These are phyloP conservation scores for Cryomyces antarcticus DNA, from an alignment of 495 filamentous ascomycete genomes.

Conservation along the genomic window DNA sequence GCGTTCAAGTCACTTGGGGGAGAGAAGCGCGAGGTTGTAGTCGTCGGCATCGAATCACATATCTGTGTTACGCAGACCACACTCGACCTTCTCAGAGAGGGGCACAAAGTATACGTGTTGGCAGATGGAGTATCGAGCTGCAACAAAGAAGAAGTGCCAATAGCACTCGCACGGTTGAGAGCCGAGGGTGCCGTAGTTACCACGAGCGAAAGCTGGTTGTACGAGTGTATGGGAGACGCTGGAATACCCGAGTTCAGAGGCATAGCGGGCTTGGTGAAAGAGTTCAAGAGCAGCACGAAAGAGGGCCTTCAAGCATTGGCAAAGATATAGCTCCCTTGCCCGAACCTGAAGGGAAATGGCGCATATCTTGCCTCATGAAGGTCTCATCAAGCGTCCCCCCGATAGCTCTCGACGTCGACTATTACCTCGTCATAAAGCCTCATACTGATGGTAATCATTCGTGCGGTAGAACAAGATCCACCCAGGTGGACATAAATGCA, in stretches of 20 bases:
- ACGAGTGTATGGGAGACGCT: conserved; percentile 85
- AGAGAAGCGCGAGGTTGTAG: conserved; percentile 24
- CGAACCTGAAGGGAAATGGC: too few relatives aligned
- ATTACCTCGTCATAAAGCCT: too few relatives aligned
- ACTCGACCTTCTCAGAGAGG: conserved; percentile 52
- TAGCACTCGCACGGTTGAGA: conserved; percentile 59
- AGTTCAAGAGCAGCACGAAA: conserved; percentile 23
- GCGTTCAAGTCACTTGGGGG: not conserved
- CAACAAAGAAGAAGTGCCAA: conserved; percentile 56
- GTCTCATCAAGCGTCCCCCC: too few relatives aligned
- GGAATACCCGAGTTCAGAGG: conserved; percentile 50
- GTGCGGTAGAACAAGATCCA: too few relatives aligned
- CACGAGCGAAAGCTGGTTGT: conserved; percentile 77
- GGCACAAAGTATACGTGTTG: conserved; percentile 68
- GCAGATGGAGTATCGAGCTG: conserved; percentile 83
- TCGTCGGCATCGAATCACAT: conserved; percentile 83
- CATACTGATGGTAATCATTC: too few relatives aligned
- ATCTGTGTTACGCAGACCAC: conserved; percentile 90
- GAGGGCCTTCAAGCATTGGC: conserved; percentile 10
- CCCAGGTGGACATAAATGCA: too few relatives aligned
- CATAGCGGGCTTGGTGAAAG: conserved; percentile 60
- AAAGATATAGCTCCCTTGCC: conserved; percentile 3
- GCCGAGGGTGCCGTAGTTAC: conserved; percentile 63
- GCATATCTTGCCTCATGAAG: too few relatives aligned
- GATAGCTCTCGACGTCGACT: too few relatives aligned